Evolutionary conservation across 768 basidiomycete genomes (phyloP), one percentile per base, ranked within the genome.

Genomic region (Clitopilus hobsonii): DNA sequence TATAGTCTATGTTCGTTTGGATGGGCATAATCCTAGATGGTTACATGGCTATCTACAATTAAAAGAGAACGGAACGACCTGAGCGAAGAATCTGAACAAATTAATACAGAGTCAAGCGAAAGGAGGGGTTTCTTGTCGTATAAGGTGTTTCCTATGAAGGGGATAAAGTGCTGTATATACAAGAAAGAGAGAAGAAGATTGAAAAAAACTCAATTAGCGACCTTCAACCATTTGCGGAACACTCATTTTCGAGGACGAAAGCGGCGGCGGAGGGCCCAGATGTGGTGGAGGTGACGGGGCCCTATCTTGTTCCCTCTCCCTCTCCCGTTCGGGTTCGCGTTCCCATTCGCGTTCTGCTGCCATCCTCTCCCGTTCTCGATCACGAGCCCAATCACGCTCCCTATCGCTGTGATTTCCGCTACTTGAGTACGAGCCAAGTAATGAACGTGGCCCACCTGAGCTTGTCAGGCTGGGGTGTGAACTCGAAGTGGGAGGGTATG

Each of bases 171-270:
- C n/a, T 45, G 22, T 20, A 45, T 45, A 45, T 20, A 45, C 5
- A 20, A 45, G n/a, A 45, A 45, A 20, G n/a, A 36, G 32, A 36
- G 32, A 36, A 14, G 32, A 11, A 36, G 8, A 14, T 36, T 11
- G 32, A 4, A n/a, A 18, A 45, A 20, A 23, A 8, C 3, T 45
- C 41, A 54, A 47, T 60, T 54, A 76, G 55, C 66, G 71, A 13
- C 74, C 73, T 58, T 75, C 75, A 28, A 72, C 67, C 58, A 74
- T 71, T 60, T 76, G 74, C 6, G 74, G 72, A 18, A 77, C 64
- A 56, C 69, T 71, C 67, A 79, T 71, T 56, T 78, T 80, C 14
- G 75, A 69, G 24, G 71, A 62, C 27, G 70, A 65, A 20, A 67
- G 66, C 38, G 70, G 64, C 26, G 61, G 59, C 26, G 58, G 59